Evolutionary conservation across 2,329 filamentous ascomycete species (phyloP), one percentile per base, ranked within the genome.

Genomic region (Neofusicoccum sp.): DNA sequence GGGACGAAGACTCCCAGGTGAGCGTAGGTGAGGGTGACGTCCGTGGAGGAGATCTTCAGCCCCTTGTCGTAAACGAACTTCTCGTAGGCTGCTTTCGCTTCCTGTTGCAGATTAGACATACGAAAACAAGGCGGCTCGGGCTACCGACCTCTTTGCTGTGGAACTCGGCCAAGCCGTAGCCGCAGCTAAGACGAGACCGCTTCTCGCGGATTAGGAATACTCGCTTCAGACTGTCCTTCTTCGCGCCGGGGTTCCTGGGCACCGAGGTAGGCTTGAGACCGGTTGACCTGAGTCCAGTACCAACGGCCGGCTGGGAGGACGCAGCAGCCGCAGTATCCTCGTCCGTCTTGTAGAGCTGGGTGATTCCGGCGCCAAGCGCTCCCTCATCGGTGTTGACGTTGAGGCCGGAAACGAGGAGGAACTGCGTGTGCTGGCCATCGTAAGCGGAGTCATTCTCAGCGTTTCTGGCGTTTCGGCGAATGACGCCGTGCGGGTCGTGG

Each of bases 81-180:
- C 83, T 80, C 69, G 93, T 48, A 77, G 3, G 91, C 91, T 24
- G 86, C 88, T 71, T 87, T 83, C 2, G 91, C 89, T 72, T 95
- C 90, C 71, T 80, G 62, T 12, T 36, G 1, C 9, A 20, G 16
- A 51, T 38, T 28, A 33, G 33, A 33, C 24, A 14, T 14, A 14
- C 28, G 28, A 9, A 31, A 11, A 20, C 31, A n/a, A 43, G 16
- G 36, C 14, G 26, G 34, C 6, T 26, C 24, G 5, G 6, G n/a
- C 1, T 24, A 40, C 43, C 14, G 73, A 79, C 80, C 66, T 89
- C 86, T 16, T 91, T 79, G 0, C 85, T 89, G 67, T 85, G 87
- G 70, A 93, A 96, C 72, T 96, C 91, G 1, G 87, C 91, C 73
- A 96, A 96, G 0, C 90, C 91, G 67, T 91, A 96, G 65, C 87